Conservation (phyloP, 305 asterid species). For the Andrographis paniculata region DNA sequence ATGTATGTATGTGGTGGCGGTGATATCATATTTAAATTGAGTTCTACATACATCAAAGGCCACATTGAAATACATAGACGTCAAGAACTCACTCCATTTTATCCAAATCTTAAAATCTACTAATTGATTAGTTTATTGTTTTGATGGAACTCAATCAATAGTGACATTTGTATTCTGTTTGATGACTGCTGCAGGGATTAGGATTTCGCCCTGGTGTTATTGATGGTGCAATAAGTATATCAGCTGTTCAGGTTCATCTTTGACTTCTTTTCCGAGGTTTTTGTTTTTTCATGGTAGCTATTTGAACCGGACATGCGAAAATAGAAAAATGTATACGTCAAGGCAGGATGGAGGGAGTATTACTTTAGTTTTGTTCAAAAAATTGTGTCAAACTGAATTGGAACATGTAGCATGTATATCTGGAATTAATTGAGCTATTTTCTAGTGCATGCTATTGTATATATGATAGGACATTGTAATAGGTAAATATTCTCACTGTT, state of each 20-base stretch:
- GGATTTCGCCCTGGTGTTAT: slow-evolving; percentile 80
- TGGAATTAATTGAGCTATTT: neutral
- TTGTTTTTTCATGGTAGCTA: slow-evolving; percentile 1
- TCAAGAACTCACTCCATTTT: too few species aligned
- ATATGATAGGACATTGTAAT: too few species aligned
- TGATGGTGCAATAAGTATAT: slow-evolving; percentile 95
- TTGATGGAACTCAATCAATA: too few species aligned
- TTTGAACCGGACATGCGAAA: too few species aligned
- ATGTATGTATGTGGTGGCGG: neutral
- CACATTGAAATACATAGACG: too few species aligned
- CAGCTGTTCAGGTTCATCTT: slow-evolving; percentile 83
- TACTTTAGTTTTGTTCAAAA: neutral
- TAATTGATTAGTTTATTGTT: too few species aligned
- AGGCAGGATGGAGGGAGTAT: neutral
- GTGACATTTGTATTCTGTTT: slow-evolving; percentile 3
- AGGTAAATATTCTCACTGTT: too few species aligned
- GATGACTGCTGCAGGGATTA: slow-evolving; percentile 47
- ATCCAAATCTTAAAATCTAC: too few species aligned
- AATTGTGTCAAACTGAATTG: neutral
- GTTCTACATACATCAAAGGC: neutral
- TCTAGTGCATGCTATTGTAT: too few species aligned
- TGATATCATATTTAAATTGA: slow-evolving; percentile 1
- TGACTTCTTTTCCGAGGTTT: slow-evolving; percentile 15
- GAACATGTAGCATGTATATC: neutral
- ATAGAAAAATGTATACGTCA: too few species aligned